phyloP scores from a whole-genome alignment of 139 green algal genomes.

The Microglena sp. region DNA sequence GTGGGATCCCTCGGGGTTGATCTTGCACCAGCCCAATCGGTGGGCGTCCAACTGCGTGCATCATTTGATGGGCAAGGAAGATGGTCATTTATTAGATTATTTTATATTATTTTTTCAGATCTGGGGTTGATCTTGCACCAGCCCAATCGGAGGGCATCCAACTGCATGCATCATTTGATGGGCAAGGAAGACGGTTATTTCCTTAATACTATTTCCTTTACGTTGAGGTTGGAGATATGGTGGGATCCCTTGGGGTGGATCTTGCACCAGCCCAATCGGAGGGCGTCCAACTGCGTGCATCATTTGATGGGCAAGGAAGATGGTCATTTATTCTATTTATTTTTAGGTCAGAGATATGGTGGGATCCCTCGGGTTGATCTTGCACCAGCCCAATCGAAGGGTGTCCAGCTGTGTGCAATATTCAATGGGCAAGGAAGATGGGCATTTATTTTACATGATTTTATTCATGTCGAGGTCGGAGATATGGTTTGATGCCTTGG shows the following conservation, averaged over 20 bases:
- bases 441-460: too few relatives aligned
- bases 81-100: too few relatives aligned
- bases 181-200: too few relatives aligned
- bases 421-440: neutral
- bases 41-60: slow-evolving; percentile 53
- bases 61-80: neutral
- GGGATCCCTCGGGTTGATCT: slow-evolving; percentile 75
- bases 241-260: slow-evolving; percentile 68
- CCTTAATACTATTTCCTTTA: too few relatives aligned
- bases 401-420: slow-evolving; percentile 44
- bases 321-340: too few relatives aligned
- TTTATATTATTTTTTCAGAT: too few relatives aligned
- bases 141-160: slow-evolving; percentile 76
- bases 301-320: neutral
- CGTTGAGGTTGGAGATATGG: slow-evolving; percentile 73
- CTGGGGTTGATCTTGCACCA: slow-evolving; percentile 92
- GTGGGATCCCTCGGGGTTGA: slow-evolving; percentile 68
- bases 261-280: slow-evolving; percentile 97
- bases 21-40: slow-evolving; percentile 95
- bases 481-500: slow-evolving; percentile 64
- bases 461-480: too few relatives aligned
- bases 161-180: too few relatives aligned
- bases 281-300: slow-evolving; percentile 45
- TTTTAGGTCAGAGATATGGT: slow-evolving; percentile 73
- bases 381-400: slow-evolving; percentile 94